Evolutionary conservation across 768 basidiomycete genomes (phyloP).

Genomic region (Mycena chlorophos): DNA sequence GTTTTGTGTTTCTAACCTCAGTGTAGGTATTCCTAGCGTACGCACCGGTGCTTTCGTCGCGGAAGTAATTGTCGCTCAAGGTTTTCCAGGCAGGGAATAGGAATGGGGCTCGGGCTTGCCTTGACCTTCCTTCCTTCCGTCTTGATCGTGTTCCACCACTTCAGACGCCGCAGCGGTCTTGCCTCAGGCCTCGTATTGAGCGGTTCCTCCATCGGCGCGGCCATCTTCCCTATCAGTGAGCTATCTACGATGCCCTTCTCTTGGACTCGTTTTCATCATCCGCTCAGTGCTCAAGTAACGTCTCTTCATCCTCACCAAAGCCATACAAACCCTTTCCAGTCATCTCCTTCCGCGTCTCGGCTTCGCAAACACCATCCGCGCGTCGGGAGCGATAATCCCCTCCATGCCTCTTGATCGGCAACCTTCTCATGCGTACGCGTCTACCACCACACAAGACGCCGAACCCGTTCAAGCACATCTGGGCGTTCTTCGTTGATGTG

Average conservation of each 20-base stretch:
- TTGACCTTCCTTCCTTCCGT: constrained; percentile 1
- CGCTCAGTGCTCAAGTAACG: constrained; percentile 5
- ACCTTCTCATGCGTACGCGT: constrained; percentile 1
- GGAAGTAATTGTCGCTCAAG: neutral
- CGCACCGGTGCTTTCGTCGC: neutral
- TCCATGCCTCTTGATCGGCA: neutral
- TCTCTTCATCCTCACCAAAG: neutral
- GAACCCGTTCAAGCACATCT: neutral
- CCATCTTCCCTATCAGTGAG: neutral
- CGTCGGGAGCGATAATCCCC: neutral
- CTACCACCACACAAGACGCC: neutral
- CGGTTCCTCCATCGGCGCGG: constrained; percentile 3
- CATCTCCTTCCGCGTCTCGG: constrained; percentile 2
- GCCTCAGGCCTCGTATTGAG: neutral
- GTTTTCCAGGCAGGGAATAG: neutral
- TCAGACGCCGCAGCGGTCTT: neutral
- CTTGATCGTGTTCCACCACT: neutral
- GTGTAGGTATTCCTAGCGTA: neutral
- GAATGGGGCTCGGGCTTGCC: neutral
- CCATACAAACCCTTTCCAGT: neutral
- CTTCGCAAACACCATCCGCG: neutral
- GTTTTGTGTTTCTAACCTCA: neutral
- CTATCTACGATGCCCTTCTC: neutral
- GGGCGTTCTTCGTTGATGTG: neutral
- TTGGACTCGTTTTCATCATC: neutral